Conservation (phyloP, 2,329 filamentous ascomycete genomes). For the Hypoxylon sp. region DNA sequence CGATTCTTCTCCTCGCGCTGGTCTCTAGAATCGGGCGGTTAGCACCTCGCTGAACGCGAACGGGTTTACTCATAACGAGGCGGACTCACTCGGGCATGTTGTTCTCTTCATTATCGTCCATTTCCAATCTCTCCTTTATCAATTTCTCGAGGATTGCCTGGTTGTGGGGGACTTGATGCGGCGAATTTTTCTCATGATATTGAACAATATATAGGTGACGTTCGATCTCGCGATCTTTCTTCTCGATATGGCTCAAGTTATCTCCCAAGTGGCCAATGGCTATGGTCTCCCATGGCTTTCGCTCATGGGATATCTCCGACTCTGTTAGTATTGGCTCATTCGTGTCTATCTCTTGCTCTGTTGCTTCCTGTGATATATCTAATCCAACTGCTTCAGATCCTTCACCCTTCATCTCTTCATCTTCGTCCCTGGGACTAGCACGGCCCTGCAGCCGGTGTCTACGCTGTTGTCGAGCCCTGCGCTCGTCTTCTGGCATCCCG, state of each 20-base stretch:
- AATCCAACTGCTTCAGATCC: constrained; percentile 3
- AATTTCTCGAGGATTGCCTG: constrained; percentile 47
- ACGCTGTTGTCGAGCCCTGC: constrained; percentile 40
- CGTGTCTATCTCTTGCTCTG: constrained; percentile 9
- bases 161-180: constrained; percentile 46
- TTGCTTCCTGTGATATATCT: constrained; percentile 1
- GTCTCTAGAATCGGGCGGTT: constrained; percentile 42
- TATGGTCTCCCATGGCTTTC: constrained; percentile 53
- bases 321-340: constrained; percentile 13
- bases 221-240: constrained; percentile 57
- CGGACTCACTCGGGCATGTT: constrained; percentile 52
- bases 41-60: not conserved
- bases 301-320: constrained; percentile 14
- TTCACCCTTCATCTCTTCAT: constrained; percentile 20
- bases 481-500: constrained; percentile 48
- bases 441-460: constrained; percentile 33
- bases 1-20: constrained; percentile 50
- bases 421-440: constrained; percentile 3
- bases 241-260: constrained; percentile 56
- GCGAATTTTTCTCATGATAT: constrained; percentile 49
- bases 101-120: constrained; percentile 56
- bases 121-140: constrained; percentile 47
- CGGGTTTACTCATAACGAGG: not conserved
- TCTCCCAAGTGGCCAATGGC: constrained; percentile 57
- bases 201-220: constrained; percentile 55